Percentiles rank a stretch among this genome's conserved stretches.
These are phyloP conservation scores for Corchorus olitorius DNA, from an alignment of 345 rosid genomes.

Conservation along the genomic window DNA sequence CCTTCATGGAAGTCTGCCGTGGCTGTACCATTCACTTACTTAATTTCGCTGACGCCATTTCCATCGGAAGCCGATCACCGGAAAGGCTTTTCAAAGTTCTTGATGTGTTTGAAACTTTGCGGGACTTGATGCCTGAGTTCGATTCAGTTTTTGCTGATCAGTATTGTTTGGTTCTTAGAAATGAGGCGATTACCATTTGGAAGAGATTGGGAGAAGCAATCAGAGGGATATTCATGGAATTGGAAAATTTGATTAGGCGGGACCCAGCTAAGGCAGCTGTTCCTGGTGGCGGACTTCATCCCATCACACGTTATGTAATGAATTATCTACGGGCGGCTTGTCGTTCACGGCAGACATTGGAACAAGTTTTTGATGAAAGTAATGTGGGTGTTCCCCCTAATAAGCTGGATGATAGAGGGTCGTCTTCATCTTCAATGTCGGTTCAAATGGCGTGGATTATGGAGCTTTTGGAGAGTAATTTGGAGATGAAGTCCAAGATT, in stretches of 20 bases:
- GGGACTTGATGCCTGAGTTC: slow-evolving; percentile 81
- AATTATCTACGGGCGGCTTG: slow-evolving; percentile 87
- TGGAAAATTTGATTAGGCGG: slow-evolving; percentile 85
- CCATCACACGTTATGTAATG: slow-evolving; percentile 90
- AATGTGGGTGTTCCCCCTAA: slow-evolving; percentile 41
- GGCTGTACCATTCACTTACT: slow-evolving; percentile 73
- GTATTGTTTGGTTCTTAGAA: slow-evolving; percentile 68
- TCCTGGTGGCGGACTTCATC: slow-evolving; percentile 86
- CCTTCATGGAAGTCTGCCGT: slow-evolving; percentile 95
- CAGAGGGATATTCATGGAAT: slow-evolving; percentile 87
- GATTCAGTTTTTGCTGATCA: slow-evolving; percentile 71
- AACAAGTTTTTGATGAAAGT: slow-evolving; percentile 76
- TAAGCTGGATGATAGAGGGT: slow-evolving; percentile 35
- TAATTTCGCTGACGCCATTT: slow-evolving; percentile 73
- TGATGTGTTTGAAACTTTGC: slow-evolving; percentile 77
- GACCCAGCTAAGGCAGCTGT: slow-evolving; percentile 83
- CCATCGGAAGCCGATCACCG: slow-evolving; percentile 76
- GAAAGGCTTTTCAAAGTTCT: slow-evolving; percentile 87
- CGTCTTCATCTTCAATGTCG: slow-evolving; percentile 52
- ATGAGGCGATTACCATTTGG: slow-evolving; percentile 76
- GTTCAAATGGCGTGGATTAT: slow-evolving; percentile 88
- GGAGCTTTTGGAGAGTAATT: slow-evolving; percentile 89
- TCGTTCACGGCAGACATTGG: slow-evolving; percentile 69
- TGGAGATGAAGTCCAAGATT: slow-evolving; percentile 80
- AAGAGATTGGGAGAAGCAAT: slow-evolving; percentile 77